Percentiles rank a stretch among this genome's conserved stretches.
Conservation (phyloP, 306 rosid genomes). For the Vicia faba region DNA sequence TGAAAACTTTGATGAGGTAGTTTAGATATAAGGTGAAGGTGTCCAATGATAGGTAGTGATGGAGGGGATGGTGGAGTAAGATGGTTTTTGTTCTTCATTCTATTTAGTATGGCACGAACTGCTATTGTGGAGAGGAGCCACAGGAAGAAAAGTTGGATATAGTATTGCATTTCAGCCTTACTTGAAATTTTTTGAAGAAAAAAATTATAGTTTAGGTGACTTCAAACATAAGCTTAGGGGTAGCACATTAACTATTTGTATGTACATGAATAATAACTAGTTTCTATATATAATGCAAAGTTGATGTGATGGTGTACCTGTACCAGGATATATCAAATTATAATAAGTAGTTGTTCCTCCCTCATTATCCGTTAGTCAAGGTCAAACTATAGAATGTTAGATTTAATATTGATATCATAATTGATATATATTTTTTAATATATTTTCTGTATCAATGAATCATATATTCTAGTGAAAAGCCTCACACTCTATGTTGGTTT, state of each 20-base stretch:
- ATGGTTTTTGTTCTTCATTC: background rate
- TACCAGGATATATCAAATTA: too few relatives aligned
- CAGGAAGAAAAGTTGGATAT: background rate
- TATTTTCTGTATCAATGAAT: too few relatives aligned
- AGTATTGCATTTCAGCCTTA: conserved; percentile 3
- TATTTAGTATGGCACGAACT: background rate
- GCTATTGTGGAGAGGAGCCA: background rate
- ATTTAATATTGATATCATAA: too few relatives aligned
- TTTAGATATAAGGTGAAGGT: background rate
- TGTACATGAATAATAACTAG: background rate
- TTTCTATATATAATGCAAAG: too few relatives aligned
- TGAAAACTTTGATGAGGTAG: background rate
- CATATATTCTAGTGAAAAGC: too few relatives aligned
- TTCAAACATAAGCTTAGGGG: background rate
- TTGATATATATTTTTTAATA: too few relatives aligned
- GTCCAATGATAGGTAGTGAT: background rate
- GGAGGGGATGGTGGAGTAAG: background rate
- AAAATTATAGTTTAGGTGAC: background rate
- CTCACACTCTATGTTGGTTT: too few relatives aligned
- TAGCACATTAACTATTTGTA: background rate
- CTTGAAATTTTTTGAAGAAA: background rate
- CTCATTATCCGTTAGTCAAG: too few relatives aligned
- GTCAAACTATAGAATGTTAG: too few relatives aligned
- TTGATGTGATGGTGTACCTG: too few relatives aligned
- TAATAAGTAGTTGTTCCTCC: too few relatives aligned